These are phyloP conservation scores for Tricladium varicosporioides DNA, from an alignment of 2,329 filamentous ascomycete species.

Conservation along the genomic window DNA sequence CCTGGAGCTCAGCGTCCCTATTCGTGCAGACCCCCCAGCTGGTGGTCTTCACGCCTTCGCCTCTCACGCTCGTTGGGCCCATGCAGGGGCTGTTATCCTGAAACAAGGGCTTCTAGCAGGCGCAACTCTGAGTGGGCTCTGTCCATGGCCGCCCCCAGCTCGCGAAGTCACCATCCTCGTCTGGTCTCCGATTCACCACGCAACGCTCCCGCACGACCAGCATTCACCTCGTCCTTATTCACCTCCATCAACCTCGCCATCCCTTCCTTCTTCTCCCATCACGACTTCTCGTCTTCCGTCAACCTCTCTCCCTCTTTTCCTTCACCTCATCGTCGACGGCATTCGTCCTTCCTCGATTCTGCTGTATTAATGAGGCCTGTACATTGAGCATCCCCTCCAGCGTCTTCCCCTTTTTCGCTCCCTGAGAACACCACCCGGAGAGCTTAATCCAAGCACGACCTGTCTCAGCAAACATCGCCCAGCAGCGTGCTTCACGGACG, in stretches of 20 bases:
- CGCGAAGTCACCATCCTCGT: not conserved
- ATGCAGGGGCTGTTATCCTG: not conserved
- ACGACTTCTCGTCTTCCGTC: not conserved
- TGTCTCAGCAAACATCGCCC: conserved; percentile 11
- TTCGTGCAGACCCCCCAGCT: too few species aligned
- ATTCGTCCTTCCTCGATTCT: conserved; percentile 1
- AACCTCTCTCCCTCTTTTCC: not conserved
- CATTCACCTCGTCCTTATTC: not conserved
- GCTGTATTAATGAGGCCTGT: conserved; percentile 28
- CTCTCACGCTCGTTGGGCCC: not conserved
- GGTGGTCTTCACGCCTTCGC: too few species aligned
- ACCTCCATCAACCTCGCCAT: conserved; percentile 1
- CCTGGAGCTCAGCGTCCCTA: too few species aligned
- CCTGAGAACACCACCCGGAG: conserved; percentile 3
- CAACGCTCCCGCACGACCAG: not conserved
- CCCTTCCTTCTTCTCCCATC: not conserved
- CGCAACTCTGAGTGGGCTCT: too few species aligned
- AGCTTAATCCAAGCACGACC: conserved; percentile 26
- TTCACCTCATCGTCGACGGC: not conserved
- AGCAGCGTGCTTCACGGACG: conserved; percentile 28
- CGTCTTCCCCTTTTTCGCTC: conserved; percentile 3
- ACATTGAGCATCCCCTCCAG: conserved; percentile 14
- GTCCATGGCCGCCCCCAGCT: too few species aligned
- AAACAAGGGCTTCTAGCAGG: not conserved
- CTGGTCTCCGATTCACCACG: not conserved